phyloP scores from a whole-genome alignment of 2,329 filamentous ascomycete genomes.

The Xylariaceae sp. region DNA sequence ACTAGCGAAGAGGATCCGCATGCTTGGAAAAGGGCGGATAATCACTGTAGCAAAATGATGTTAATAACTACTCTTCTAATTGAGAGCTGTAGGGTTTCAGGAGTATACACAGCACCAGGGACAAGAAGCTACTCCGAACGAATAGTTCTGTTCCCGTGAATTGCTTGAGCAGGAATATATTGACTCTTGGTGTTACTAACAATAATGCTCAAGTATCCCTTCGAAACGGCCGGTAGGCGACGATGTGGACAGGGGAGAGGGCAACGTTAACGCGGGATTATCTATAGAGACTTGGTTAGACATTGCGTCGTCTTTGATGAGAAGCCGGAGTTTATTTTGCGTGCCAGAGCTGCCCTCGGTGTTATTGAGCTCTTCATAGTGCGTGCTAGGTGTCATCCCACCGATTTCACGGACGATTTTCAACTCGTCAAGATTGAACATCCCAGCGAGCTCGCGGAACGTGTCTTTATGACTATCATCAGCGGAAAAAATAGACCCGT shows the following conservation, averaged over 20 bases:
- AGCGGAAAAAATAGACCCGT: not conserved
- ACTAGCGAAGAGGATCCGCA: constrained; percentile 72
- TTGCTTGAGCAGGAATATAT: too few species aligned
- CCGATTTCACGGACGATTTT: constrained; percentile 67
- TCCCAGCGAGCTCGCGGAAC: constrained; percentile 70
- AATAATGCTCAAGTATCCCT: constrained; percentile 62
- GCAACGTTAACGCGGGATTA: constrained; percentile 15
- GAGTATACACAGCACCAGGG: too few species aligned
- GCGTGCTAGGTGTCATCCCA: constrained; percentile 63
- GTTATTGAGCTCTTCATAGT: constrained; percentile 52
- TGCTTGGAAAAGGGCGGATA: constrained; percentile 67
- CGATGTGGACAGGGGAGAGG: constrained; percentile 11
- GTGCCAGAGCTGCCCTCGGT: constrained; percentile 42
- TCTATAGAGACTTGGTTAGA: constrained; percentile 11
- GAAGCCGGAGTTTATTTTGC: constrained; percentile 49
- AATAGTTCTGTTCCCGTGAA: too few species aligned
- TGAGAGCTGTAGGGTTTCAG: too few species aligned
- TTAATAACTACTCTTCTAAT: too few species aligned
- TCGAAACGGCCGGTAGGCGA: constrained; percentile 42
- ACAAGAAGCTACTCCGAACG: too few species aligned
- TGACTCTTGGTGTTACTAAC: too few species aligned
- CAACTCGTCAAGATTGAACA: constrained; percentile 72
- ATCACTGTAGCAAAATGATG: too few species aligned
- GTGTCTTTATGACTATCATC: constrained; percentile 36
- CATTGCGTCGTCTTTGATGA: constrained; percentile 47